Percentiles rank a stretch among this genome's conserved stretches.
Evolutionary conservation across 1,284 basidiomycete species (phyloP).

Genomic region (Lignosus rhinocerotis): DNA sequence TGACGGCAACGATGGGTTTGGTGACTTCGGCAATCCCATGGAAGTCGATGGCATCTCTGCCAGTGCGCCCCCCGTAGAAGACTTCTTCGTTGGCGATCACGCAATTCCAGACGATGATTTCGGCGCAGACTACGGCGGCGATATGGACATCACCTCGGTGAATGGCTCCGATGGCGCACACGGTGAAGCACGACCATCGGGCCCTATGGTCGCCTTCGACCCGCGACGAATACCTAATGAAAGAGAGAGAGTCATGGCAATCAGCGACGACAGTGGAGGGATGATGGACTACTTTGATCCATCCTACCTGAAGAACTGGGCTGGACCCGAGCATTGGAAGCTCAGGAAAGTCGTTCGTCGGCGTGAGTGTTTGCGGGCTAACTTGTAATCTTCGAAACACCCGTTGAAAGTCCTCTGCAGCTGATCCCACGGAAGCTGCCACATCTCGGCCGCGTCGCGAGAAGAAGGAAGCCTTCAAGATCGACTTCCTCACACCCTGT

Average conservation of each 20-base stretch:
- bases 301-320: constrained; percentile 92
- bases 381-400: not conserved
- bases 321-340: constrained; percentile 99
- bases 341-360: constrained; percentile 74
- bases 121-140: constrained; percentile 43
- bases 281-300: constrained; percentile 97
- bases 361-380: constrained; percentile 46
- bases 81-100: constrained; percentile 77
- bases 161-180: constrained; percentile 31
- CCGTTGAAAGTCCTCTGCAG: constrained; percentile 30
- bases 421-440: constrained; percentile 49
- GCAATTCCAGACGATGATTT: constrained; percentile 57
- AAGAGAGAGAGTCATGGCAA: constrained; percentile 81
- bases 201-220: constrained; percentile 74
- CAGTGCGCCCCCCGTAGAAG: constrained; percentile 58
- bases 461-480: constrained; percentile 87
- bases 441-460: constrained; percentile 61
- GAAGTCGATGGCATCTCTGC: constrained; percentile 44
- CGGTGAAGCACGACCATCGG: constrained; percentile 40
- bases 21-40: constrained; percentile 38
- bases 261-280: constrained; percentile 65
- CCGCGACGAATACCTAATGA: constrained; percentile 72
- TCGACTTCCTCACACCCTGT: constrained; percentile 77
- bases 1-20: constrained; percentile 43
- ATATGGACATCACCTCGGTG: constrained; percentile 45